Conservation (phyloP, 23 red algal genomes). For the Gracilaria domingensis region DNA sequence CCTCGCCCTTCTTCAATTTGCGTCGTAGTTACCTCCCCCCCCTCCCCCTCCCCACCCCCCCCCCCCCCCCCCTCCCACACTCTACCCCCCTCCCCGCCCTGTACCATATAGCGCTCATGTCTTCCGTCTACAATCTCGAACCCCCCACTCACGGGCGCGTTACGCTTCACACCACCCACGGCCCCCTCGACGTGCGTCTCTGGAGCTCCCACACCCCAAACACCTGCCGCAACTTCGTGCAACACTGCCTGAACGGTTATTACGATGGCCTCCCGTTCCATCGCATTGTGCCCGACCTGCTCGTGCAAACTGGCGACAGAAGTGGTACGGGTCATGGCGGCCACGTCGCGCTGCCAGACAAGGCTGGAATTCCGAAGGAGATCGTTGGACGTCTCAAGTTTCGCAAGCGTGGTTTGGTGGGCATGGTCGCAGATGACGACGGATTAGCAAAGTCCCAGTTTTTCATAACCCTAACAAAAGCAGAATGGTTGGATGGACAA, state of each 20-base stretch:
- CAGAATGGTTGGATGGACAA: conserved; percentile 78
- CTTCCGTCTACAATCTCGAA: conserved; percentile 60
- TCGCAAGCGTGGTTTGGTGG: conserved; percentile 54
- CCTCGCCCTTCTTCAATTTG: conserved; percentile 49
- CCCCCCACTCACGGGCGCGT: conserved; percentile 60
- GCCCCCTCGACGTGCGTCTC: conserved; percentile 50
- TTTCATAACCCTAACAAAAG: conserved; percentile 80
- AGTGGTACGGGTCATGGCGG: conserved; percentile 42
- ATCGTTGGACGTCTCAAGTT: conserved; percentile 56
- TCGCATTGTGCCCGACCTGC: conserved; percentile 58
- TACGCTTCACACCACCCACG: conserved; percentile 55
- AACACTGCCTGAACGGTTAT: conserved; percentile 37
- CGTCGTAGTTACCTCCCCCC: conserved; percentile 57
- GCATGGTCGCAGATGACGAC: conserved; percentile 58
- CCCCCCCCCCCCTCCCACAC: conserved; percentile 58
- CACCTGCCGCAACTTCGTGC: conserved; percentile 55
- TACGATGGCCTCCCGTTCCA: conserved; percentile 64
- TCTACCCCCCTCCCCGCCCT: conserved; percentile 45
- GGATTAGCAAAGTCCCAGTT: conserved; percentile 69
- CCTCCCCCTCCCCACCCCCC: conserved; percentile 45
- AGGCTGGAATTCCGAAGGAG: conserved; percentile 23
- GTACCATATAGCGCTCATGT: conserved; percentile 36
- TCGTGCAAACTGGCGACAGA: conserved; percentile 64
- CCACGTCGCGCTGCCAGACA: conserved; percentile 12
- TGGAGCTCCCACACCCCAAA: conserved; percentile 34